Evolutionary conservation across 2,329 filamentous ascomycete species (phyloP), one percentile per base, ranked within the genome.

Genomic region (Arthrobotrys sinensis): DNA sequence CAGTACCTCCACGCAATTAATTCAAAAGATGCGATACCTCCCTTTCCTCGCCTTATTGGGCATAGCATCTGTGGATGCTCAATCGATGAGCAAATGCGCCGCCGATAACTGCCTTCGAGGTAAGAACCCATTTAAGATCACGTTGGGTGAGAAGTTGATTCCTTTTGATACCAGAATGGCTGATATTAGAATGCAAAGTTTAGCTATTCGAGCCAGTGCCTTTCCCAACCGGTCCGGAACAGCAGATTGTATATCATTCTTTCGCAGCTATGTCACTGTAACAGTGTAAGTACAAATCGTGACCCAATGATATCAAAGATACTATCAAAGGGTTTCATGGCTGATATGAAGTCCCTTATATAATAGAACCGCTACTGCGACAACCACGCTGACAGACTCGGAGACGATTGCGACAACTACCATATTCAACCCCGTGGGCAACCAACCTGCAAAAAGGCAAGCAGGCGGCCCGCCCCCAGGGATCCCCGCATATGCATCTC

Each of bases 401-500:
- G n/a, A n/a, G n/a, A 28, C 24, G 24, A 28, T 4, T 28, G 4
- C 24, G 2, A 28, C 24, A 28, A 28, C 24, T 2, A 28, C 24
- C 24, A 28, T 28, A 28, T 28, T 28, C 24, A 28, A 28, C 24
- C 24, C 24, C 4, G 24, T 4, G 24, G 24, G 24, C 4, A 28
- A 28, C 4, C 24, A 2, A 28, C 24, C 24, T 28, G 24, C 24
- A 28, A 28, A 28, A 28, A 28, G 24, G 24, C 24, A 28, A 4
- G 24, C 24, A 28, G 24, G 24, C 4, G 24, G 24, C 4, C 24
- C 24, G 24, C 24, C 24, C 24, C 24, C 24, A 28, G 24, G 24
- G 24, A 69, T 82, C 34, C 81, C 81, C 3, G 64, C 79, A 4
- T 82, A 82, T 50, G 81, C 81, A 3, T 80, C 80, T 3, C 71